phyloP scores from a whole-genome alignment of 441 rosid species.

The Rhodomyrtus psidioides region DNA sequence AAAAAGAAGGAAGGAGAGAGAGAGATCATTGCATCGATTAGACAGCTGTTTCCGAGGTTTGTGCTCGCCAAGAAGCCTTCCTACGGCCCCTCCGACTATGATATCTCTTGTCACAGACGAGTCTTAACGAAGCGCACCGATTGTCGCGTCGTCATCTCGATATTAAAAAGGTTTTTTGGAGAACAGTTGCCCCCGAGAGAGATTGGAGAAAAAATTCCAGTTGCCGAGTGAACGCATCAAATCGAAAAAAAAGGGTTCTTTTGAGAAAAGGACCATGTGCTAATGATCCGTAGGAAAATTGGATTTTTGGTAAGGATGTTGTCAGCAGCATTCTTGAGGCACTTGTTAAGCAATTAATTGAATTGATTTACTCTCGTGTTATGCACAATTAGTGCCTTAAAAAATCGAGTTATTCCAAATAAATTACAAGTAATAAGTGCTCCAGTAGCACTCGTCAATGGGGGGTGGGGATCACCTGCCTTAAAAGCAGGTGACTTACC shows the following conservation, averaged over 20 bases:
- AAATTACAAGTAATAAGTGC: background rate
- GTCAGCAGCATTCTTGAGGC: rapidly evolving
- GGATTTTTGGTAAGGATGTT: background rate
- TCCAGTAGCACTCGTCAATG: background rate
- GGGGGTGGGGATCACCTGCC: too few relatives aligned
- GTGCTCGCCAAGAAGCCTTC: background rate
- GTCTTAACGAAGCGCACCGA: too few relatives aligned
- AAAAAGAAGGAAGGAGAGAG: background rate
- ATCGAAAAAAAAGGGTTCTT: background rate
- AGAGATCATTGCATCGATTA: background rate
- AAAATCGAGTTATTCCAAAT: background rate
- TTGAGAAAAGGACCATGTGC: background rate
- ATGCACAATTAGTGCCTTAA: background rate
- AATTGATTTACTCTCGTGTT: background rate
- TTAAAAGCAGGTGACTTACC: too few relatives aligned
- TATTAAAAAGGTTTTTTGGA: background rate
- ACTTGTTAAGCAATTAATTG: background rate
- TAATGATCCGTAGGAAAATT: background rate
- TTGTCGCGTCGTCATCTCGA: background rate
- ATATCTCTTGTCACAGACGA: background rate
- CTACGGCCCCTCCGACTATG: background rate
- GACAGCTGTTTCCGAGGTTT: background rate
- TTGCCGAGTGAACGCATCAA: background rate
- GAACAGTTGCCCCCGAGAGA: background rate
- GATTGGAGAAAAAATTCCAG: background rate